Percentiles rank a stretch among this genome's conserved stretches.
Conservation (phyloP, 805 yeast genomes). For the Suhomyces xylopsoci region DNA sequence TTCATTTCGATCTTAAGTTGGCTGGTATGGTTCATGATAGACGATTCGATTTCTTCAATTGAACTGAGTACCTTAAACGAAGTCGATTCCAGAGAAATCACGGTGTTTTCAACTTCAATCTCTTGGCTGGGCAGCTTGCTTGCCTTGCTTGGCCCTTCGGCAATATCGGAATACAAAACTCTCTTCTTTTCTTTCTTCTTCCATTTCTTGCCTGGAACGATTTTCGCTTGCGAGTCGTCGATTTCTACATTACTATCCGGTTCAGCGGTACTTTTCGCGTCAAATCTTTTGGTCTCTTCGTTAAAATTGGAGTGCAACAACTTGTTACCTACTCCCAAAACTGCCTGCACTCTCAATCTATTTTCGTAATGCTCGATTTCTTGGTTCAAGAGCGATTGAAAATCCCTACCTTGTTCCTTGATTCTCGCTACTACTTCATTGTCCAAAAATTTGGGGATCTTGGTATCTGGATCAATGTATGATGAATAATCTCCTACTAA, state of each 20-base stretch:
- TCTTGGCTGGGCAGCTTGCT: background rate
- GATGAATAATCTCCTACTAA: constrained; percentile 19
- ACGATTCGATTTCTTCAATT: constrained; percentile 36
- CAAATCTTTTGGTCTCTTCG: background rate
- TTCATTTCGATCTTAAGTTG: constrained; percentile 11
- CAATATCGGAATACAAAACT: background rate
- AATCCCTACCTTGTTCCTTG: constrained; percentile 4
- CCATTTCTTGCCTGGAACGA: constrained; percentile 6
- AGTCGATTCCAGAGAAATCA: background rate
- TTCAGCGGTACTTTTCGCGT: background rate
- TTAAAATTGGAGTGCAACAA: constrained; percentile 14
- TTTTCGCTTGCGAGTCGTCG: constrained; percentile 1
- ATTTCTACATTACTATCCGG: background rate
- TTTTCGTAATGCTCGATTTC: constrained; percentile 23
- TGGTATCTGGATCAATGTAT: constrained; percentile 7
- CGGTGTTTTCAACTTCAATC: background rate
- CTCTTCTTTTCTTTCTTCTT: constrained; percentile 7
- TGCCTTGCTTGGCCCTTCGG: background rate
- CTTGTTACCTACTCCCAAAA: constrained; percentile 20
- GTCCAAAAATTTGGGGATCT: constrained; percentile 20
- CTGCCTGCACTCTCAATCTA: constrained; percentile 24
- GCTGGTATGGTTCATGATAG: constrained; percentile 33
- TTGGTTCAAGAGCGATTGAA: background rate
- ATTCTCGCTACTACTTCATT: constrained; percentile 16
- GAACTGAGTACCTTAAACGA: constrained; percentile 19